phyloP scores from a whole-genome alignment of 192 early-diverging fungal species.

The Backusella psychrophila region DNA sequence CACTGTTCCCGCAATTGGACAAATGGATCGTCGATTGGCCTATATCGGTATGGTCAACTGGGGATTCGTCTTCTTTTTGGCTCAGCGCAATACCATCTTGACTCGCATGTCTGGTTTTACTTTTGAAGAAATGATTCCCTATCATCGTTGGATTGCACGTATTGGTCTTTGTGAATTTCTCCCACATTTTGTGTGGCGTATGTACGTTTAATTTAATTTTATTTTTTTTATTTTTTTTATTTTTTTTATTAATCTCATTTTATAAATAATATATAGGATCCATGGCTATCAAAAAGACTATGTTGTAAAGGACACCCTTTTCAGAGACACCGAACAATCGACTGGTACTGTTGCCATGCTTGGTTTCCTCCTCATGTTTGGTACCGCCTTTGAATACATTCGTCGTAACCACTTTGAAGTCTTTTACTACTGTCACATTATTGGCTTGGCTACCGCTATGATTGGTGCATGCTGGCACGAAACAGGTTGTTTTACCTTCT shows the following conservation, averaged over 20 bases:
- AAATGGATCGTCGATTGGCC: constrained; percentile 32
- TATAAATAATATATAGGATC: background rate
- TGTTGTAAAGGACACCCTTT: constrained; percentile 20
- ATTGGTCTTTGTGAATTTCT: constrained; percentile 28
- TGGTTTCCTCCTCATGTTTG: constrained; percentile 26
- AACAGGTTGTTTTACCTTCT: constrained; percentile 22
- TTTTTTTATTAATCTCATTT: background rate
- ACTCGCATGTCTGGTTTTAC: constrained; percentile 35
- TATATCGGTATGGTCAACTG: constrained; percentile 36
- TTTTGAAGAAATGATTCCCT: constrained; percentile 41
- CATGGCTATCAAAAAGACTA: background rate
- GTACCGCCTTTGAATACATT: constrained; percentile 28
- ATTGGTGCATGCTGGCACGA: constrained; percentile 34
- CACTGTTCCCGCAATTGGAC: constrained; percentile 1
- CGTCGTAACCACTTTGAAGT: constrained; percentile 42
- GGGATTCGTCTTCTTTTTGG: constrained; percentile 38
- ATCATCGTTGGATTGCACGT: constrained; percentile 42
- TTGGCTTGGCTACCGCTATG: constrained; percentile 32
- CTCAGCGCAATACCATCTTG: constrained; percentile 38
- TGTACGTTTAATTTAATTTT: constrained; percentile 15
- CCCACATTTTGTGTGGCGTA: constrained; percentile 34
- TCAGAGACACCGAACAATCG: constrained; percentile 23
- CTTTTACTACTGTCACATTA: constrained; percentile 41
- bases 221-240: background rate
- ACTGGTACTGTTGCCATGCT: constrained; percentile 25